Evolutionary conservation across 2,329 filamentous ascomycete species (phyloP), one percentile per base, ranked within the genome.

Genomic region (Eutypella sp.): DNA sequence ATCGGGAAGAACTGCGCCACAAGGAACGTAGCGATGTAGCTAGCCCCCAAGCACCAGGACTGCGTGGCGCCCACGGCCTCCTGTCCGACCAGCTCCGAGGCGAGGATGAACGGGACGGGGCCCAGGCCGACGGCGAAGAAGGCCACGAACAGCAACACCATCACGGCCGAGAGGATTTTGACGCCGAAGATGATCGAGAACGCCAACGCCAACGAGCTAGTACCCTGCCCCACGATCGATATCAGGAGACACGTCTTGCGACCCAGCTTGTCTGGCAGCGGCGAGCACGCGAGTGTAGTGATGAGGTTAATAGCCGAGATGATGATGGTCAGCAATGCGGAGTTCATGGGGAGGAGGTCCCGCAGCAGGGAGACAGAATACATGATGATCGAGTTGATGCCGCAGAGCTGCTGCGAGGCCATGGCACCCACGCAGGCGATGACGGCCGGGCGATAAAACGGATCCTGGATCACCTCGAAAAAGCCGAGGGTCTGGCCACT

Each of bases 311-410:
- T 79, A 11, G 82, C 76, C 1, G 90, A 96, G 48, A 97, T 90
- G 45, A 87, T 70, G 49, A 97, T 92, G 45, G 92, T 95, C 43
- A 99, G 76, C 1, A 95, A 70, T 0, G 86, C 85, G 0, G 91
- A 92, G 50, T 84, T 89, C 40, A 89, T 81, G 3, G 89, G 86
- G 0, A 99, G 78, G 2, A 97, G 78, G 51, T 83, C 82, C 25
- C 86, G 82, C 13, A 99, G 78, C 1, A 99, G 81, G 1, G 88
- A 90, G 5, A 97, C 93, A 2, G 91, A 95, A 67, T 99, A 99
- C 91, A 99, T 96, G 68, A 97, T 87, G 61, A 97, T 92, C 47
- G 87, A 92, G 76, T 99, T 97, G 70, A 97, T 92, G 40, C 89
- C 92, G 47, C 87, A 92, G 31, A 96, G 75, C 65, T 99, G 93